These are phyloP conservation scores for Suillus clintonianus DNA, from an alignment of 768 basidiomycete genomes.

Conservation along the genomic window DNA sequence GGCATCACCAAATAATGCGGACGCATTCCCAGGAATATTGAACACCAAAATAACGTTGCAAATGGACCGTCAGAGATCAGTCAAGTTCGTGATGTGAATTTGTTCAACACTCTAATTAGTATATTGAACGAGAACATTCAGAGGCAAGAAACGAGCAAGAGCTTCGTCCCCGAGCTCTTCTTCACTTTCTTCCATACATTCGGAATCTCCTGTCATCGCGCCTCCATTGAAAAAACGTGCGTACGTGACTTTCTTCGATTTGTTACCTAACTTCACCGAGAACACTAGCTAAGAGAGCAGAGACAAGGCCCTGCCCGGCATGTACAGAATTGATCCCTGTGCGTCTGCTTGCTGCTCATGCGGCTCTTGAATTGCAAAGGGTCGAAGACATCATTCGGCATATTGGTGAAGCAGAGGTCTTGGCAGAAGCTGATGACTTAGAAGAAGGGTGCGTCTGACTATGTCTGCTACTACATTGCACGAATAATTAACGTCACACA, in stretches of 20 bases:
- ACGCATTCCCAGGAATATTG: not conserved
- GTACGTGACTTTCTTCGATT: conserved; percentile 15
- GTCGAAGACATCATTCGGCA: conserved; percentile 66
- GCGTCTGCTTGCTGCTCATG: conserved; percentile 67
- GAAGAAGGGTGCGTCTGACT: conserved; percentile 52
- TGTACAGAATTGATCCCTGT: conserved; percentile 74
- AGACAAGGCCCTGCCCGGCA: conserved; percentile 74
- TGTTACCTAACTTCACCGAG: not conserved
- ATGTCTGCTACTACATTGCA: conserved; percentile 16
- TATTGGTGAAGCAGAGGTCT: conserved; percentile 61
- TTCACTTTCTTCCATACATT: conserved; percentile 37
- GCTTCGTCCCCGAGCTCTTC: conserved; percentile 31
- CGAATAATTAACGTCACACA: conserved; percentile 39
- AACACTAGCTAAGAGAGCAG: conserved; percentile 65
- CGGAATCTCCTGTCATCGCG: conserved; percentile 17
- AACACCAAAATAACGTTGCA: not conserved
- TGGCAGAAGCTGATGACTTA: conserved; percentile 48
- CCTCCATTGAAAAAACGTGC: conserved; percentile 52
- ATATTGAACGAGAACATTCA: conserved; percentile 11
- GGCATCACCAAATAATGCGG: not conserved
- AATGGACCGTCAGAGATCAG: not conserved
- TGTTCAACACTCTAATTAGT: not conserved
- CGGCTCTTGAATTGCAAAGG: conserved; percentile 65
- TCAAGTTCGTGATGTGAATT: conserved; percentile 1
- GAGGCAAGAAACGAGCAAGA: conserved; percentile 54